These are phyloP conservation scores for Endotrypanum monterogeii DNA, from an alignment of 208 protist species.

Conservation along the genomic window DNA sequence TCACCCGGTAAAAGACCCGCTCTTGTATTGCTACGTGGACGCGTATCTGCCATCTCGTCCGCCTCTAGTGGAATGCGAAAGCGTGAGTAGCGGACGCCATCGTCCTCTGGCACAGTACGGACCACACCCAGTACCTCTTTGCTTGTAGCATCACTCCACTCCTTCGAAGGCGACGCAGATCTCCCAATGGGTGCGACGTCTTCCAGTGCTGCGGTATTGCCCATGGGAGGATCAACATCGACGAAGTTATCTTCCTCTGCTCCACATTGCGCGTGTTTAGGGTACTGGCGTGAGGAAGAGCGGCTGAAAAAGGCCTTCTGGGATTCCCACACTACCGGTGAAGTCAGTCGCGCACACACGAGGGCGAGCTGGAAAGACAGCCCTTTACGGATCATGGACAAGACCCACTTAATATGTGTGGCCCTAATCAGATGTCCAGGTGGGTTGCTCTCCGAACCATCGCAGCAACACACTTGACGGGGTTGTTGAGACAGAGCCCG, in stretches of 20 bases:
- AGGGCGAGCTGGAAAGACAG: background rate
- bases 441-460: background rate
- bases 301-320: background rate
- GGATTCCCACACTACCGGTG: background rate
- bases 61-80: constrained; percentile 51
- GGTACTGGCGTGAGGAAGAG: background rate
- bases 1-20: constrained; percentile 29
- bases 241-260: constrained; percentile 49
- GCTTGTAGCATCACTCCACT: background rate
- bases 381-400: constrained; percentile 4
- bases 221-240: constrained; percentile 37
- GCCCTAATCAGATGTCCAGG: background rate
- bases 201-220: background rate
- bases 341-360: background rate
- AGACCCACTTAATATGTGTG: constrained; percentile 4
- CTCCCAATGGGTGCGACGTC: background rate
- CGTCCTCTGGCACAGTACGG: constrained; percentile 27
- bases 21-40: constrained; percentile 46
- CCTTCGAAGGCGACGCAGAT: background rate
- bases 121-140: constrained; percentile 47
- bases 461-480: background rate
- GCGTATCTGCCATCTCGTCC: background rate
- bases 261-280: background rate
- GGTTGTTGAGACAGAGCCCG: background rate
- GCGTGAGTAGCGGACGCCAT: constrained; percentile 52